Conservation (phyloP, 495 filamentous ascomycete genomes). For the Cairneyella variabilis region DNA sequence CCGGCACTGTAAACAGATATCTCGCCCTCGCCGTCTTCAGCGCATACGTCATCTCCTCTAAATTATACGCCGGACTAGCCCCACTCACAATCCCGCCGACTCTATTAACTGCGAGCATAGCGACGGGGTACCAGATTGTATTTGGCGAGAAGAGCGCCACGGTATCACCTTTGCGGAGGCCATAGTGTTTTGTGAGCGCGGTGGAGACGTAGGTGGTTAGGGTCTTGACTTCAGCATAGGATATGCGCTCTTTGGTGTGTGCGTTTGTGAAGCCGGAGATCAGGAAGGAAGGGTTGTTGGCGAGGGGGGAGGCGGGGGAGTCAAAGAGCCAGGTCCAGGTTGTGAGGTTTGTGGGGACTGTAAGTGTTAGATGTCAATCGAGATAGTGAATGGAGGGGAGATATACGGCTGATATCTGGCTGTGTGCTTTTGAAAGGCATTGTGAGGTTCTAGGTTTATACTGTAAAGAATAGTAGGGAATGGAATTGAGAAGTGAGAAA, state of each 20-base stretch:
- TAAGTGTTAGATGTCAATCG: background rate
- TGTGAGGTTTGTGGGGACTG: constrained; percentile 49
- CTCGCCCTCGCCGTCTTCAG: constrained; percentile 62
- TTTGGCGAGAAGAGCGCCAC: constrained; percentile 69
- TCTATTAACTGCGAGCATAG: constrained; percentile 76
- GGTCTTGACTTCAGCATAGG: constrained; percentile 46
- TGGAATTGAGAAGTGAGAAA: background rate
- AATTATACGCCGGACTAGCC: constrained; percentile 82
- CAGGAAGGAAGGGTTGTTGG: constrained; percentile 27
- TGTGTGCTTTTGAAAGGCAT: constrained; percentile 22
- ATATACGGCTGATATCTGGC: constrained; percentile 19
- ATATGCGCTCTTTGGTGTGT: constrained; percentile 50
- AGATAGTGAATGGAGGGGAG: background rate
- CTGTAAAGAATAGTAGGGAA: background rate
- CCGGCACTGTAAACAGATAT: constrained; percentile 57
- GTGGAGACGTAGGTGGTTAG: constrained; percentile 52
- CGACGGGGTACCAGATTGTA: constrained; percentile 62
- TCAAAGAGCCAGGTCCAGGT: constrained; percentile 62
- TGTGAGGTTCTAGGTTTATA: constrained; percentile 3
- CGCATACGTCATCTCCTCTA: constrained; percentile 68
- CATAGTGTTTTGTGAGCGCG: constrained; percentile 58
- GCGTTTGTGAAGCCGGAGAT: constrained; percentile 53
- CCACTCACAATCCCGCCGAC: constrained; percentile 75
- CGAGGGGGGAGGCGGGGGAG: constrained; percentile 42
- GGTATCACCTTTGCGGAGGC: constrained; percentile 77